These are phyloP conservation scores for Acrocalymma vagum DNA, from an alignment of 2,329 filamentous ascomycete species.

Conservation along the genomic window DNA sequence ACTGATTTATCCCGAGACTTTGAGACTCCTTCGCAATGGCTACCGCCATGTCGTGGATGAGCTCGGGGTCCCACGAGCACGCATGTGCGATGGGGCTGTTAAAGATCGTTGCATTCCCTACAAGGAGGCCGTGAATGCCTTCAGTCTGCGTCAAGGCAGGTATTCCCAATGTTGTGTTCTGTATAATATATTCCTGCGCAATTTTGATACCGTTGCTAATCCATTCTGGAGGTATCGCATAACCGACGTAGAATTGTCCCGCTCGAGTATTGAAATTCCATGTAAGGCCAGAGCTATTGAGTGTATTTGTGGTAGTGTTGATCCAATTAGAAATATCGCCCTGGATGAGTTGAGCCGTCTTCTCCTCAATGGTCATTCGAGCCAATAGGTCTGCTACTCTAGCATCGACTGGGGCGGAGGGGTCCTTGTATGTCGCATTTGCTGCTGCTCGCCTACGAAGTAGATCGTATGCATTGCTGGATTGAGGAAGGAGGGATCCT, in stretches of 20 bases:
- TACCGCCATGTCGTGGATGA: constrained; percentile 72
- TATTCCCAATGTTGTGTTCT: constrained; percentile 73
- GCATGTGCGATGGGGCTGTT: constrained; percentile 78
- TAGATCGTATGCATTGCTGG: constrained; percentile 32
- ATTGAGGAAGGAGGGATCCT: constrained; percentile 21
- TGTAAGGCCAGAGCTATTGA: constrained; percentile 72
- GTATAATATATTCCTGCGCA: constrained; percentile 73
- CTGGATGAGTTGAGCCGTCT: constrained; percentile 70
- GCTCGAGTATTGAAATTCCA: constrained; percentile 72
- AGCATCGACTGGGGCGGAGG: constrained; percentile 68
- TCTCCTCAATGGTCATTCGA: constrained; percentile 79
- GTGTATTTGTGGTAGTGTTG: constrained; percentile 70
- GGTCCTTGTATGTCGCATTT: constrained; percentile 66
- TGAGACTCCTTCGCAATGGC: constrained; percentile 72
- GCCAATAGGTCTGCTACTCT: constrained; percentile 73
- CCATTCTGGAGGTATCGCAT: constrained; percentile 70
- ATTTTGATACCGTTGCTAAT: constrained; percentile 69
- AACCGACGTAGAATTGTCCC: constrained; percentile 77
- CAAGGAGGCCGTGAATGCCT: constrained; percentile 76
- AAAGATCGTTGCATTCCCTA: constrained; percentile 79
- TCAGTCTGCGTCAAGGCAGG: constrained; percentile 78
- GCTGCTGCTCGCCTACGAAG: constrained; percentile 33
- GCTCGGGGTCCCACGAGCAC: constrained; percentile 73
- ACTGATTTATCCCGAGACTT: constrained; percentile 74
- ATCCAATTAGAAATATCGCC: constrained; percentile 78